Percentiles rank a stretch among this genome's conserved stretches.
Conservation (phyloP, 495 filamentous ascomycete species). For the Lasiosphaeriaceae sp. region DNA sequence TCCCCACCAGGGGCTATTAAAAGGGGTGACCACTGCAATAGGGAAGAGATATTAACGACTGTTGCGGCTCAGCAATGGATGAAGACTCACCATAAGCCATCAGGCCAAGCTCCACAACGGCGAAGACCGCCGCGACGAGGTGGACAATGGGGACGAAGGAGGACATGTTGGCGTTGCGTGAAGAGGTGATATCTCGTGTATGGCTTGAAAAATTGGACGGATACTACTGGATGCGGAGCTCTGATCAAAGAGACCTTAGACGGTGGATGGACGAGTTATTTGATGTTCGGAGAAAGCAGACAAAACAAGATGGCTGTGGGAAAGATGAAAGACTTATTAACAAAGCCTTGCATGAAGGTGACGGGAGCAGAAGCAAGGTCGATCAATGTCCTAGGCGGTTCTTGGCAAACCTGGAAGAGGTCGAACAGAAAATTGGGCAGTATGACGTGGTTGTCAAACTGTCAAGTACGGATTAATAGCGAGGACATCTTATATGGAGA, state of each 20-base stretch:
- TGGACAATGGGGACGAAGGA: constrained; percentile 60
- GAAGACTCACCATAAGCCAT: constrained; percentile 62
- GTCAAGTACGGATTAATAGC: too few species aligned
- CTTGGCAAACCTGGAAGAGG: background rate
- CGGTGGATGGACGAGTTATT: too few species aligned
- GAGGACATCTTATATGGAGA: too few species aligned
- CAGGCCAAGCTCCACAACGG: constrained; percentile 67
- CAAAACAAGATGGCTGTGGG: background rate
- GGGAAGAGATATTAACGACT: too few species aligned
- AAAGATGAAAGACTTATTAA: background rate
- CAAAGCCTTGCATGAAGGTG: background rate
- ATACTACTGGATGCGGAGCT: too few species aligned
- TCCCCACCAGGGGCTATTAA: too few species aligned
- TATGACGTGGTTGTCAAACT: background rate
- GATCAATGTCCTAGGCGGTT: background rate
- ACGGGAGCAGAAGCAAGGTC: background rate
- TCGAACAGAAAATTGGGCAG: too few species aligned
- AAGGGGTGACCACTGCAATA: constrained; percentile 29
- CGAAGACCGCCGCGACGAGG: constrained; percentile 59
- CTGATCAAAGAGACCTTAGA: too few species aligned
- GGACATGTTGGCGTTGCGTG: constrained; percentile 13
- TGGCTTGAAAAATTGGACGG: too few species aligned
- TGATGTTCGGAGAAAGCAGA: background rate
- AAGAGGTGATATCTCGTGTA: too few species aligned
- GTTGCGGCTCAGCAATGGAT: too few species aligned